A percentile compares a stretch with the other conserved stretches of the same genome.
phyloP scores from a whole-genome alignment of 768 basidiomycete genomes.

The Tremella yokohamensis region DNA sequence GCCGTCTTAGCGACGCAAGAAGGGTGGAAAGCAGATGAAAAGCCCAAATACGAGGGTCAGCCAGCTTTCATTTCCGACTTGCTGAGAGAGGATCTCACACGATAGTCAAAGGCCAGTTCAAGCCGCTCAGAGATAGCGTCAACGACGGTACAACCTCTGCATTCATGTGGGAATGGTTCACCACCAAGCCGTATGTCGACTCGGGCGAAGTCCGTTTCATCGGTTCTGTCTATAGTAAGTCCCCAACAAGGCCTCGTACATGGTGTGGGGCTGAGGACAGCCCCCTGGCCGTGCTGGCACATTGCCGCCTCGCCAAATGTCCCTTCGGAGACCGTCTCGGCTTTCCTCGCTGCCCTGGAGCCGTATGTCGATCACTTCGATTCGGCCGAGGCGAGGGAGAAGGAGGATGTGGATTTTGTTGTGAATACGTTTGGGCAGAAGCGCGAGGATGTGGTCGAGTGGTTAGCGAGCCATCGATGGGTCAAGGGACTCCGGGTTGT shows the following conservation, averaged over 20 bases:
- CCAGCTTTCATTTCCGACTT: not conserved
- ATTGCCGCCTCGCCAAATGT: conserved; percentile 76
- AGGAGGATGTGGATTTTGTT: conserved; percentile 70
- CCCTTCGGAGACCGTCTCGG: conserved; percentile 54
- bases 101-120: conserved; percentile 51
- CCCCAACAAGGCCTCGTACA: not conserved
- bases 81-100: not conserved
- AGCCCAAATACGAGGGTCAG: conserved; percentile 63
- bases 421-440: conserved; percentile 73
- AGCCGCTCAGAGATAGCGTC: conserved; percentile 70
- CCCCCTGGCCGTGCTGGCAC: conserved; percentile 96
- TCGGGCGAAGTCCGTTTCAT: conserved; percentile 78
- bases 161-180: conserved; percentile 58
- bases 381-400: conserved; percentile 56
- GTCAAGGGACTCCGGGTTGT: conserved; percentile 65
- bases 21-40: conserved; percentile 62
- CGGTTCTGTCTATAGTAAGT: conserved; percentile 54
- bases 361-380: conserved; percentile 65
- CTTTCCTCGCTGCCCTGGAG: conserved; percentile 66
- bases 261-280: conserved; percentile 52
- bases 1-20: conserved; percentile 88
- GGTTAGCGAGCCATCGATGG: conserved; percentile 77
- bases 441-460: conserved; percentile 77
- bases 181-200: conserved; percentile 75
- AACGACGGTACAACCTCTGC: conserved; percentile 67